A percentile compares a stretch with the other conserved stretches of the same genome.
These are phyloP conservation scores for Pestalotiopsis sp. DNA, from an alignment of 2,329 filamentous ascomycete genomes.

Conservation along the genomic window DNA sequence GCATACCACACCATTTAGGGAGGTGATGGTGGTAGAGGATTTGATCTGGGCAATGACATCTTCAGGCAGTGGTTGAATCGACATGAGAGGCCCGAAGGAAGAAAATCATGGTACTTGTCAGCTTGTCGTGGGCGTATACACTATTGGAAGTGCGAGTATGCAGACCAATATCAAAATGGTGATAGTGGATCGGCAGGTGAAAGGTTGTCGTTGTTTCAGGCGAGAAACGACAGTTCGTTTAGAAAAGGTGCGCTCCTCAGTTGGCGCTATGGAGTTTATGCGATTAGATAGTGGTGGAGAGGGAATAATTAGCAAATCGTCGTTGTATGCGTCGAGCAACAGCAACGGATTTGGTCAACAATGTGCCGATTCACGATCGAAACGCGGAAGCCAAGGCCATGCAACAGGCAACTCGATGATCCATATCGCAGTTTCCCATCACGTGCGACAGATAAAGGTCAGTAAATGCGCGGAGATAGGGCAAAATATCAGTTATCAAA, in stretches of 20 bases:
- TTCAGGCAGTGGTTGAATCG: conserved; percentile 70
- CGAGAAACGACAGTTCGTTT: neutral
- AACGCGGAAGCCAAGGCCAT: neutral
- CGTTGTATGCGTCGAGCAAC: neutral
- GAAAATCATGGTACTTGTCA: conserved; percentile 18
- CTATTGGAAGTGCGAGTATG: neutral
- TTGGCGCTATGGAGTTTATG: neutral
- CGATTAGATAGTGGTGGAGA: neutral
- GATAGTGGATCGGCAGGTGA: neutral
- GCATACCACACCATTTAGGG: conserved; percentile 70
- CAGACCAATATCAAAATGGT: neutral
- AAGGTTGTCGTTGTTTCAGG: neutral
- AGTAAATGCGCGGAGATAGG: neutral
- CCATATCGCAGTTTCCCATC: neutral
- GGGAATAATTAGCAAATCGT: neutral
- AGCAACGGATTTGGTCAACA: neutral
- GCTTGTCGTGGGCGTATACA: neutral
- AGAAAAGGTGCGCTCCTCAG: neutral
- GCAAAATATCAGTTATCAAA: neutral
- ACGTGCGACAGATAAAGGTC: neutral
- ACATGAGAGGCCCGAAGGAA: conserved; percentile 42
- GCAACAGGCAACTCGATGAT: neutral
- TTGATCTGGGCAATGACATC: conserved; percentile 78
- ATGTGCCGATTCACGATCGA: neutral
- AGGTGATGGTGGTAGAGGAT: conserved; percentile 80